phyloP scores from a whole-genome alignment of 352 stramenopile genomes.

The Pseudoperonospora humuli region DNA sequence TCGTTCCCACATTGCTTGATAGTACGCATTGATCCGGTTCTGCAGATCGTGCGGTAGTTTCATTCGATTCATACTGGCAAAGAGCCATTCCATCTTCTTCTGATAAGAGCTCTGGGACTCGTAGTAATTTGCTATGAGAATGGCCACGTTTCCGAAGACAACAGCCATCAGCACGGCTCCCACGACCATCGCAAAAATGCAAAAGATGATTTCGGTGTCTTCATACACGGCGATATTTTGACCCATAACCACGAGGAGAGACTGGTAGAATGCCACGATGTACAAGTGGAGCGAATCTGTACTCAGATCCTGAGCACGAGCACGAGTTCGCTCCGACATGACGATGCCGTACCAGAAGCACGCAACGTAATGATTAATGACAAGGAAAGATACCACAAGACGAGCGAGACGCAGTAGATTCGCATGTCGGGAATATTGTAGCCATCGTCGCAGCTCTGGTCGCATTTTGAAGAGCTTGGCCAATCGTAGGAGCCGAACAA shows the following conservation, averaged over 20 bases:
- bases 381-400: conserved; percentile 55
- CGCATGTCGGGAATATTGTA: conserved; percentile 74
- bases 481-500: conserved; percentile 57
- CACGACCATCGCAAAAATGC: conserved; percentile 56
- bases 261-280: conserved; percentile 57
- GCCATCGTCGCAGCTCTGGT: conserved; percentile 63
- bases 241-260: conserved; percentile 69
- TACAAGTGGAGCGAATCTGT: conserved; percentile 37
- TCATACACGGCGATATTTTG: conserved; percentile 66
- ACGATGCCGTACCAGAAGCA: conserved; percentile 70
- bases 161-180: conserved; percentile 77
- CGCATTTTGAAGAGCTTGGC: conserved; percentile 70
- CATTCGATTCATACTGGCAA: conserved; percentile 77
- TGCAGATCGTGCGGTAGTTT: conserved; percentile 70
- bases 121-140: conserved; percentile 83
- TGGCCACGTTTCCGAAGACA: conserved; percentile 82
- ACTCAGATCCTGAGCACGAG: conserved; percentile 20
- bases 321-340: conserved; percentile 45
- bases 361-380: conserved; percentile 74
- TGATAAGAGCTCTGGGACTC: conserved; percentile 75
- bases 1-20: conserved; percentile 80
- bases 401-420: conserved; percentile 65
- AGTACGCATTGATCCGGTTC: conserved; percentile 82
- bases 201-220: conserved; percentile 71
- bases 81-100: conserved; percentile 85